Evolutionary conservation across 352 stramenopile genomes (phyloP).

Genomic region (Phytophthora pistaciae): DNA sequence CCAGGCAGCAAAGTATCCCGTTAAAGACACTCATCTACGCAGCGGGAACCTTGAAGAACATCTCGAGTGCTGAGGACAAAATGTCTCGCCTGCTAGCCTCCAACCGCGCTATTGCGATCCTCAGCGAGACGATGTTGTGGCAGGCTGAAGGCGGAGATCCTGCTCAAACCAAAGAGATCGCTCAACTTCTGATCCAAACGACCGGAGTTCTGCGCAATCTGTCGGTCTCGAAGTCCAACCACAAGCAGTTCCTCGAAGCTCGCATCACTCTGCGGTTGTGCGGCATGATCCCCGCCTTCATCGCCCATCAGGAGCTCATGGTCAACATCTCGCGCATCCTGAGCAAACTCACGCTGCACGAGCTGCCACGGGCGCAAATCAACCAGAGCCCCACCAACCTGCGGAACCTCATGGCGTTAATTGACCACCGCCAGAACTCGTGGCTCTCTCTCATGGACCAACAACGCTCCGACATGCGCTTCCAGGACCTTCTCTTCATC

Average conservation of each 20-base stretch:
- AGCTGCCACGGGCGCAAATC: constrained; percentile 72
- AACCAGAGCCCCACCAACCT: constrained; percentile 59
- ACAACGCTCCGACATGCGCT: constrained; percentile 44
- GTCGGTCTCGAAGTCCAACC: constrained; percentile 58
- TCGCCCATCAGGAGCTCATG: constrained; percentile 74
- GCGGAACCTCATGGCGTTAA: constrained; percentile 53
- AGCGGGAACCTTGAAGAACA: constrained; percentile 78
- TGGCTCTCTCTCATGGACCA: constrained; percentile 47
- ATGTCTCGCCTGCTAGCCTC: constrained; percentile 73
- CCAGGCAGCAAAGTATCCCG: constrained; percentile 12
- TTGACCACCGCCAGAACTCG: constrained; percentile 49
- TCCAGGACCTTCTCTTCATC: constrained; percentile 71
- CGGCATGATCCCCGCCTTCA: constrained; percentile 48
- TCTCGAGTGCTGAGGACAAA: constrained; percentile 64
- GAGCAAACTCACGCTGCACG: constrained; percentile 85
- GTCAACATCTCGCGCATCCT: constrained; percentile 83
- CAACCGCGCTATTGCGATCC: constrained; percentile 62
- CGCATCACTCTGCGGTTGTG: constrained; percentile 61
- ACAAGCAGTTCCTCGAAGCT: constrained; percentile 80
- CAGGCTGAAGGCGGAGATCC: constrained; percentile 22
- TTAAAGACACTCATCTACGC: constrained; percentile 74
- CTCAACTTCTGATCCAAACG: constrained; percentile 77
- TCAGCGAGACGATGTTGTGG: constrained; percentile 65
- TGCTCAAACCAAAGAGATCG: constrained; percentile 57
- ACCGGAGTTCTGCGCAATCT: constrained; percentile 78